Evolutionary conservation across 164 flowering plant genomes (phyloP), one percentile per base, ranked within the genome.

Genomic region (Nymphaea colorata): DNA sequence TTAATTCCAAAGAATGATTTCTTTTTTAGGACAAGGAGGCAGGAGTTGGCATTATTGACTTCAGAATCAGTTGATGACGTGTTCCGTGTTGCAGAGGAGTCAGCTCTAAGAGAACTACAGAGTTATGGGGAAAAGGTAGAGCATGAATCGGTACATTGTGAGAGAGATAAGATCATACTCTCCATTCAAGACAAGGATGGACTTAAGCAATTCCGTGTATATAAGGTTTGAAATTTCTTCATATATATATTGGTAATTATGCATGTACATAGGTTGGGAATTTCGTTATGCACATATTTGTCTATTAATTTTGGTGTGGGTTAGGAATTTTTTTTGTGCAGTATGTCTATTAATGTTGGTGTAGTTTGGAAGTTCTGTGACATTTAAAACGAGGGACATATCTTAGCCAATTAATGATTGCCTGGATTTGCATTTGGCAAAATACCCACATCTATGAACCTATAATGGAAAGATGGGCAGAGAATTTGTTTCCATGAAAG

Each of bases 141-240:
- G 25, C 85, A 74, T n/a, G 45, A 64, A 72, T 80, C 61, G 41
- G 62, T 43, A 61, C 77, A 74, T 25, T 43, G 79, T 69, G 84
- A 84, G 55, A 81, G 97, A 73, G 81, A 74, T 2, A 94, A 91
- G 72, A 77, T 94, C 59, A 77, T 87, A 15, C 80, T 91, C 63
- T 81, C 93, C 63, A 74, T 94, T 64, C 99, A 90, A 74, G 88
- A 84, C 76, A 87, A 86, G 74, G 87, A 88, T 65, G 91, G 75
- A 43, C 12, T 14, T 6, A 88, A 89, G 79, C 93, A 82, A 68
- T 79, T 83, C 73, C 88, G 93, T 10, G 67, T 89, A 5, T 89
- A 75, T 71, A 77, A 42, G 95, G 98, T 93, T 87, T 53, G 42
- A 15, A 61, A 10, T 61, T 61, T 12, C 3, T 7, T 4, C n/a